phyloP scores from a whole-genome alignment of 352 stramenopile genomes.

The Pythium scleroteichum region DNA sequence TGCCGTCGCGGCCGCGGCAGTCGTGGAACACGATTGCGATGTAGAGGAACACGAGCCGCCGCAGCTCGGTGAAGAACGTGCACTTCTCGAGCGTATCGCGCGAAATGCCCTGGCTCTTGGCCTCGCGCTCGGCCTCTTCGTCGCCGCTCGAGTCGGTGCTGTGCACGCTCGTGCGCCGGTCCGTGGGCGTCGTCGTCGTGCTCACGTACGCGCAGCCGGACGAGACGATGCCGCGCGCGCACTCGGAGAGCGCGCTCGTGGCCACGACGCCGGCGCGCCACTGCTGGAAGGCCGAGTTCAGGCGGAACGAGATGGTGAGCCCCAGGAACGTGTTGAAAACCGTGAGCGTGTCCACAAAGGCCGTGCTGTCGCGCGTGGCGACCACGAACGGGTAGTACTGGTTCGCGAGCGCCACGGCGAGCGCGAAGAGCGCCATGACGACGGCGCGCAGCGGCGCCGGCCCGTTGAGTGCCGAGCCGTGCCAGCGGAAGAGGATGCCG shows the following conservation, averaged over 20 bases:
- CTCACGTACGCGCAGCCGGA: slow-evolving; percentile 70
- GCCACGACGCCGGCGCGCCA: slow-evolving; percentile 74
- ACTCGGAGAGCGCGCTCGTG: slow-evolving; percentile 60
- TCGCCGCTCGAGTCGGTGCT: slow-evolving; percentile 19
- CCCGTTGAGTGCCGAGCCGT: slow-evolving; percentile 76
- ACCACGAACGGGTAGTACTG: slow-evolving; percentile 65
- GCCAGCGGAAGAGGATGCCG: slow-evolving; percentile 61
- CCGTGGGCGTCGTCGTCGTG: slow-evolving; percentile 28
- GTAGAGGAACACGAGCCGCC: slow-evolving; percentile 79
- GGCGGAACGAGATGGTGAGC: slow-evolving; percentile 75
- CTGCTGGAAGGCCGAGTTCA: slow-evolving; percentile 82
- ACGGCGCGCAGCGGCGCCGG: slow-evolving; percentile 60
- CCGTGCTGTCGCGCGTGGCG: slow-evolving; percentile 59
- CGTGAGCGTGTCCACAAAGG: slow-evolving; percentile 79
- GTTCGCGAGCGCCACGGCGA: slow-evolving; percentile 51
- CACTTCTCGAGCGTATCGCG: slow-evolving; percentile 70
- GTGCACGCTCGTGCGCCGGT: background rate
- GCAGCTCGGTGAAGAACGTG: slow-evolving; percentile 75
- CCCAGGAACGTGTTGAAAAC: slow-evolving; percentile 87
- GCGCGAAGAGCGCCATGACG: slow-evolving; percentile 66
- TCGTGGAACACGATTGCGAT: slow-evolving; percentile 85
- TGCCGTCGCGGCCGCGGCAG: slow-evolving; percentile 65
- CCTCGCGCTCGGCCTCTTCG: slow-evolving; percentile 18
- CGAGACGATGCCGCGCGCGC: slow-evolving; percentile 65
- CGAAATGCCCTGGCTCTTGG: slow-evolving; percentile 34